These are phyloP conservation scores for Sphenostylis stenocarpa DNA, from an alignment of 306 rosid genomes.

Conservation along the genomic window DNA sequence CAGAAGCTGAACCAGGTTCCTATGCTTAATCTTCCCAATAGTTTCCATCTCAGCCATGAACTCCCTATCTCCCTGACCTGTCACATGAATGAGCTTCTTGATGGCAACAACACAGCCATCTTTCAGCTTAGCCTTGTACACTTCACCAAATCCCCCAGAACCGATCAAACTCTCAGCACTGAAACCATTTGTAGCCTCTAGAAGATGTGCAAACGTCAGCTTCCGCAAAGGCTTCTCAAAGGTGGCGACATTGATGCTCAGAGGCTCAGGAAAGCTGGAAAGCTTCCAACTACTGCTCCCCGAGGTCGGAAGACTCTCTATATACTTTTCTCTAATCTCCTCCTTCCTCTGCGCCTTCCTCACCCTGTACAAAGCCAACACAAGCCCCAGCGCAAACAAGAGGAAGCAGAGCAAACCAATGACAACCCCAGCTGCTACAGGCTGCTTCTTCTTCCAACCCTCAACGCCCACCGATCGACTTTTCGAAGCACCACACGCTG, in stretches of 20 bases:
- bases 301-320: slow-evolving; percentile 74
- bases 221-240: slow-evolving; percentile 75
- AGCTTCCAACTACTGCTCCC: slow-evolving; percentile 78
- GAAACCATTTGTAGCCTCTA: slow-evolving; percentile 83
- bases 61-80: slow-evolving; percentile 85
- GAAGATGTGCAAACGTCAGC: slow-evolving; percentile 71
- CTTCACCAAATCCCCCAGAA: slow-evolving; percentile 87
- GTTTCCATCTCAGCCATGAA: slow-evolving; percentile 94
- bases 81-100: slow-evolving; percentile 76
- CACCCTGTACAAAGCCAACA: slow-evolving; percentile 46
- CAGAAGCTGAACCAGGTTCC: slow-evolving; percentile 70
- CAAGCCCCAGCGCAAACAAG: slow-evolving; percentile 43
- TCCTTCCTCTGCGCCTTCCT: slow-evolving; percentile 41
- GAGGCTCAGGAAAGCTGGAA: slow-evolving; percentile 64
- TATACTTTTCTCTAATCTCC: slow-evolving; percentile 49
- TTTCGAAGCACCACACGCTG: slow-evolving; percentile 37
- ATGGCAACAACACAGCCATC: slow-evolving; percentile 76
- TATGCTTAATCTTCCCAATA: slow-evolving; percentile 76
- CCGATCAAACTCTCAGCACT: slow-evolving; percentile 74
- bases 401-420: slow-evolving; percentile 47
- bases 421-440: slow-evolving; percentile 41
- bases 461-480: slow-evolving; percentile 24
- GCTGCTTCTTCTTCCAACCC: slow-evolving; percentile 42
- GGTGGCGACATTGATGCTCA: slow-evolving; percentile 73
- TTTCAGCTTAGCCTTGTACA: slow-evolving; percentile 68